Evolutionary conservation across 805 yeast species (phyloP).

Genomic region (Candida berthetii): DNA sequence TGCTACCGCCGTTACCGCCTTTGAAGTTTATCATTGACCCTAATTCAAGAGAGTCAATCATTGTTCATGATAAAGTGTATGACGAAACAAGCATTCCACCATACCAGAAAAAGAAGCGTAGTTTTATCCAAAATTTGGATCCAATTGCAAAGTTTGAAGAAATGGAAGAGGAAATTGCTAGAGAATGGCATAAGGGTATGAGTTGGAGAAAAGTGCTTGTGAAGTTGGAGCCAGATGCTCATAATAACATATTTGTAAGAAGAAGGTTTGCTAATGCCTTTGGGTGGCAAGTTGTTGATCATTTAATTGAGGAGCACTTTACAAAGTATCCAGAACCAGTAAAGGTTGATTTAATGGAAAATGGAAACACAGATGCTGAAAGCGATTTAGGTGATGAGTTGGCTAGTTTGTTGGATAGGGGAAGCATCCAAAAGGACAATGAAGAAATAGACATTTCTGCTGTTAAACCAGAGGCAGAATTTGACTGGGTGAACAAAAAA

Average conservation of each 20-base stretch:
- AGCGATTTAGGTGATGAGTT: constrained; percentile 1
- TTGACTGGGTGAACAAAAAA: constrained; percentile 45
- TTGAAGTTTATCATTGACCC: constrained; percentile 60
- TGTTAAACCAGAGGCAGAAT: constrained; percentile 13
- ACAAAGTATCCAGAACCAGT: constrained; percentile 9
- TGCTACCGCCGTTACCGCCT: constrained; percentile 69
- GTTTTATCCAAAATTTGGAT: constrained; percentile 22
- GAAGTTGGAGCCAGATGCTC: constrained; percentile 67
- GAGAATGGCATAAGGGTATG: constrained; percentile 64
- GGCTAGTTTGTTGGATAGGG: constrained; percentile 8
- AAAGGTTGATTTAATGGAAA: too few relatives aligned
- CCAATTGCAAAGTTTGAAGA: constrained; percentile 36
- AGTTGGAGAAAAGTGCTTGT: constrained; percentile 69
- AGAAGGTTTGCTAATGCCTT: constrained; percentile 72
- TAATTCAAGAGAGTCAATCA: constrained; percentile 43
- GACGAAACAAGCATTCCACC: constrained; percentile 42
- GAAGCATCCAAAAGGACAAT: constrained; percentile 4
- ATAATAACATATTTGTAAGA: constrained; percentile 67
- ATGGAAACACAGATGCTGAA: too few relatives aligned
- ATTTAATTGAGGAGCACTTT: constrained; percentile 56
- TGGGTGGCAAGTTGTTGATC: constrained; percentile 81
- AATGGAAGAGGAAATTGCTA: constrained; percentile 62
- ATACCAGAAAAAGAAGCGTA: constrained; percentile 6
- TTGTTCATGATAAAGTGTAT: constrained; percentile 67
- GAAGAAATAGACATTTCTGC: constrained; percentile 3